A percentile compares a stretch with the other conserved stretches of the same genome.
Conservation (phyloP, 306 rosid species). For the Styphnolobium japonicum region DNA sequence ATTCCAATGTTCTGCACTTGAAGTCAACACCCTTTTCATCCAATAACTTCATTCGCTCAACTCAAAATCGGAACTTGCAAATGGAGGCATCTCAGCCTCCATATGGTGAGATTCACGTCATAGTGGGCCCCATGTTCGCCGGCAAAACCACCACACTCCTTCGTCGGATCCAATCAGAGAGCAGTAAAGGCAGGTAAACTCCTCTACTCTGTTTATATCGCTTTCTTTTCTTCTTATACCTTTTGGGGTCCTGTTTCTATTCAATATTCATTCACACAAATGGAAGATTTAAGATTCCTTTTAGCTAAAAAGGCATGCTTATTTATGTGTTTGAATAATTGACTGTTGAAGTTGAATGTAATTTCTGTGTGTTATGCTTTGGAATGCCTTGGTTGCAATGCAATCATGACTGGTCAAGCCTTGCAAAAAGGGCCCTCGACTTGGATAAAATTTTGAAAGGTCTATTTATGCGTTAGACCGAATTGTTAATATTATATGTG, state of each 20-base stretch:
- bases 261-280: too few species aligned
- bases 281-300: neutral
- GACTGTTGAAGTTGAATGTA: neutral
- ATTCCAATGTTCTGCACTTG: constrained; percentile 26
- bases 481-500: constrained; percentile 61
- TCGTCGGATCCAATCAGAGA: constrained; percentile 67
- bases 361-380: constrained; percentile 17
- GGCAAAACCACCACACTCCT: constrained; percentile 88
- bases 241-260: neutral
- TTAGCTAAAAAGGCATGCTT: neutral
- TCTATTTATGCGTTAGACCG: constrained; percentile 55
- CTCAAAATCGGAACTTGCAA: constrained; percentile 40
- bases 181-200: constrained; percentile 65
- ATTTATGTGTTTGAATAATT: neutral
- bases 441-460: constrained; percentile 49
- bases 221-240: too few species aligned
- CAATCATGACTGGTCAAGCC: constrained; percentile 53
- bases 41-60: constrained; percentile 6
- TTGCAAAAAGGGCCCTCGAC: constrained; percentile 14
- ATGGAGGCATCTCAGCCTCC: too few species aligned
- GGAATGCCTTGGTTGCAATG: constrained; percentile 26
- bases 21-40: constrained; percentile 35
- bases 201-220: neutral
- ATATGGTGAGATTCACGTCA: constrained; percentile 87
- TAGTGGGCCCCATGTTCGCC: constrained; percentile 93